Conservation (phyloP, 805 yeast genomes). For the Torulaspora microellipsoides region DNA sequence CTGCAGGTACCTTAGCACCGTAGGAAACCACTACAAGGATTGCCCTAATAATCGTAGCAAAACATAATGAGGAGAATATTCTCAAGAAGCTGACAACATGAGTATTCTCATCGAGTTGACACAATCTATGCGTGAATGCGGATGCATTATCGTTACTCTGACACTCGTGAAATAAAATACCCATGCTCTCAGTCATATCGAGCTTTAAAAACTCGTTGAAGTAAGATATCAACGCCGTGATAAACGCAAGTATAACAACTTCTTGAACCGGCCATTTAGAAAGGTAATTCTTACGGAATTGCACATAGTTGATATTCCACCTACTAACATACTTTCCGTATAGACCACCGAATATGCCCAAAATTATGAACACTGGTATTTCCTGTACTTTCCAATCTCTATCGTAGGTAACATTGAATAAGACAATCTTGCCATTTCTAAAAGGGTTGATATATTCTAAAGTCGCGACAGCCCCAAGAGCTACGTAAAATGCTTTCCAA, state of each 20-base stretch:
- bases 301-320: conserved; percentile 69
- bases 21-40: conserved; percentile 75
- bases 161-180: conserved; percentile 81
- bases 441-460: conserved; percentile 83
- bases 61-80: conserved; percentile 49
- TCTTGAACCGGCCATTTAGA: conserved; percentile 50
- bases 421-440: conserved; percentile 87
- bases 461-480: conserved; percentile 79
- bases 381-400: conserved; percentile 84
- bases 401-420: conserved; percentile 88
- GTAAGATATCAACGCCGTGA: conserved; percentile 76
- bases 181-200: conserved; percentile 97
- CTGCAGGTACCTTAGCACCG: conserved; percentile 95
- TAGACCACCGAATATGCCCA: conserved; percentile 89
- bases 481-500: conserved; percentile 90
- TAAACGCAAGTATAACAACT: conserved; percentile 56
- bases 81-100: conserved; percentile 25
- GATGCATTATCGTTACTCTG: conserved; percentile 35
- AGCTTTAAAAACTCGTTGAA: conserved; percentile 73
- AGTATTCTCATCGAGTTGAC: conserved; percentile 35
- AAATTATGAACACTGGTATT: conserved; percentile 66
- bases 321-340: conserved; percentile 77
- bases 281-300: conserved; percentile 70
- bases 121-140: conserved; percentile 39
- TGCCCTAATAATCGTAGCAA: conserved; percentile 72